Percentiles rank a stretch among this genome's conserved stretches.
Conservation (phyloP, 352 stramenopile species). For the Pythium folliculosum region DNA sequence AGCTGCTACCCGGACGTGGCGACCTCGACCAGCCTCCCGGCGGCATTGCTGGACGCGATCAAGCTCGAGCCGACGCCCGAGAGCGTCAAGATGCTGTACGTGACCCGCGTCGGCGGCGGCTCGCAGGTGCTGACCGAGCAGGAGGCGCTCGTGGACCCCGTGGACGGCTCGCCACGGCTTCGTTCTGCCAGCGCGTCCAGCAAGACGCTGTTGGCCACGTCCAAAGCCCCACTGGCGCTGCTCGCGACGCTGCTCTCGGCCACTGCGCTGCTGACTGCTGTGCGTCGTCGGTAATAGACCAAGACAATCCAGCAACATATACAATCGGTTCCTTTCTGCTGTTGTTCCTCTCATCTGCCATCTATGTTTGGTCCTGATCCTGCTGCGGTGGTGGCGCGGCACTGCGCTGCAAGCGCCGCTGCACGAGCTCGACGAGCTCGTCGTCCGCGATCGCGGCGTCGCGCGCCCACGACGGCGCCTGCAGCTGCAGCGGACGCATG, state of each 20-base stretch:
- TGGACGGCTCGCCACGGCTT: slow-evolving; percentile 37
- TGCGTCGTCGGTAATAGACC: slow-evolving; percentile 12
- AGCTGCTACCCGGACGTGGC: slow-evolving; percentile 24
- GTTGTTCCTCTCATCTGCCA: slow-evolving; percentile 1
- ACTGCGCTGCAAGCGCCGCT: slow-evolving; percentile 18
- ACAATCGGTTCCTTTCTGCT: neutral
- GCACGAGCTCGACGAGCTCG: slow-evolving; percentile 54
- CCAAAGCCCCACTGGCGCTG: neutral
- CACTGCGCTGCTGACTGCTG: slow-evolving; percentile 5
- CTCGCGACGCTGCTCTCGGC: slow-evolving; percentile 11
- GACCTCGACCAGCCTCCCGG: neutral
- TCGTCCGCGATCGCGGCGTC: slow-evolving; percentile 48
- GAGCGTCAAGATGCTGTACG: slow-evolving; percentile 70
- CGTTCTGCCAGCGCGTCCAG: neutral
- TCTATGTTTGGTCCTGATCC: neutral
- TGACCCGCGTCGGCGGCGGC: slow-evolving; percentile 61
- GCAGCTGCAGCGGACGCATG: slow-evolving; percentile 54
- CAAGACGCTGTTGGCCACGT: neutral
- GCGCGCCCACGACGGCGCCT: slow-evolving; percentile 48
- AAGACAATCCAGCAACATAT: neutral
- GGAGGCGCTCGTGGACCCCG: slow-evolving; percentile 52
- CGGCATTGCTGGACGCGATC: slow-evolving; percentile 9
- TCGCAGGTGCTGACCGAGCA: slow-evolving; percentile 37
- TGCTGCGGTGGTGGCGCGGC: neutral
- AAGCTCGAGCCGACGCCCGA: slow-evolving; percentile 15